These are phyloP conservation scores for Graphiopsis chlorocephala DNA, from an alignment of 2,329 filamentous ascomycete genomes.

Conservation along the genomic window DNA sequence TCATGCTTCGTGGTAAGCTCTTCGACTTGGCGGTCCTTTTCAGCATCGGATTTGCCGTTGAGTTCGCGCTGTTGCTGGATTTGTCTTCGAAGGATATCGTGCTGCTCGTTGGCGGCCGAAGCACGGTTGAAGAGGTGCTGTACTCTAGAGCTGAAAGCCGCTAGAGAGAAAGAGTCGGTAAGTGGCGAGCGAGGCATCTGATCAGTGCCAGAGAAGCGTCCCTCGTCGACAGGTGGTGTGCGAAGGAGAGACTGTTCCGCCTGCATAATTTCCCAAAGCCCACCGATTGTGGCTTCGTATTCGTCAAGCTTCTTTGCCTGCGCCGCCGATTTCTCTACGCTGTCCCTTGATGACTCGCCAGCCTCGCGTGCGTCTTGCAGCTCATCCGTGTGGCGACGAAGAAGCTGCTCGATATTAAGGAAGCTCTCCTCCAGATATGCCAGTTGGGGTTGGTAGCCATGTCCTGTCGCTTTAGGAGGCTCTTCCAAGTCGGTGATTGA, in stretches of 20 bases:
- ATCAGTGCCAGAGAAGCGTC: constrained; percentile 23
- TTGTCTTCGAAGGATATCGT: constrained; percentile 82
- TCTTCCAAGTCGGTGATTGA: constrained; percentile 50
- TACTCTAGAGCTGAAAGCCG: constrained; percentile 74
- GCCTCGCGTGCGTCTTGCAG: constrained; percentile 26
- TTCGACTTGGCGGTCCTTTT: constrained; percentile 40
- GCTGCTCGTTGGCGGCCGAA: constrained; percentile 80
- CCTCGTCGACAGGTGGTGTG: constrained; percentile 16
- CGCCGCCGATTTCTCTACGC: constrained; percentile 22
- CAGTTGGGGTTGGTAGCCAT: constrained; percentile 64
- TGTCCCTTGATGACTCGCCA: constrained; percentile 19
- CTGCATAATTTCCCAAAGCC: constrained; percentile 53
- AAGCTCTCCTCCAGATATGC: constrained; percentile 64
- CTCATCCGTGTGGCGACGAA: constrained; percentile 31
- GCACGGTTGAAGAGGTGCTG: constrained; percentile 75
- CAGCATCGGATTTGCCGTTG: constrained; percentile 77
- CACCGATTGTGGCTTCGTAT: constrained; percentile 53
- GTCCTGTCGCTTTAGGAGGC: constrained; percentile 57
- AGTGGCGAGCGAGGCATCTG: constrained; percentile 22
- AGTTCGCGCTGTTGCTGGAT: constrained; percentile 94
- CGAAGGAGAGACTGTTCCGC: constrained; percentile 42
- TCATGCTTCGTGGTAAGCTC: constrained; percentile 32
- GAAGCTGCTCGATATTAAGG: constrained; percentile 32
- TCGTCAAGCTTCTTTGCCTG: constrained; percentile 48
- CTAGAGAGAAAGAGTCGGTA: constrained; percentile 58